Percentiles rank a stretch among this genome's conserved stretches.
phyloP scores from a whole-genome alignment of 345 rosid genomes.

The Salix koriyanagi region DNA sequence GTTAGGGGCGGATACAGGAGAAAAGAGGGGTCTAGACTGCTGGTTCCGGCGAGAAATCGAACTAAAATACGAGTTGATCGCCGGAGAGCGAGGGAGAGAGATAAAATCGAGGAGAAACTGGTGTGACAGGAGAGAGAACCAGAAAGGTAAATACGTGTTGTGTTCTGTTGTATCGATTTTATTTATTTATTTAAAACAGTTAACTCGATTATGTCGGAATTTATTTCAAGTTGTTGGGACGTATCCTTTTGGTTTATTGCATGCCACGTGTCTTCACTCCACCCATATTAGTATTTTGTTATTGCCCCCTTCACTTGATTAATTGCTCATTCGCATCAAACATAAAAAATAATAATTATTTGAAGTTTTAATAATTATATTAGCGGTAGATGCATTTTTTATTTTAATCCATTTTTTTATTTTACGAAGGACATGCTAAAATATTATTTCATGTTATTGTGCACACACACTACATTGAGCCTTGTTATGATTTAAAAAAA shows the following conservation, averaged over 20 bases:
- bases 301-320: not conserved
- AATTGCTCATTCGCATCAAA: not conserved
- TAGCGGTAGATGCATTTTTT: no score
- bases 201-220: slow-evolving; percentile 17
- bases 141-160: not conserved
- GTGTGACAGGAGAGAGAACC: not conserved
- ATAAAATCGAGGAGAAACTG: not conserved
- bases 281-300: not conserved
- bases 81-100: slow-evolving; percentile 9
- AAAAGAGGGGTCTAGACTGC: not conserved
- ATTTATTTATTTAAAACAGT: not conserved
- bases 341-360: no score
- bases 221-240: slow-evolving; percentile 21
- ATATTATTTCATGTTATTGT: no score
- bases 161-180: not conserved
- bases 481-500: no score
- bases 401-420: no score
- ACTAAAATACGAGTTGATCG: slow-evolving; percentile 23
- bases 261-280: slow-evolving; percentile 27
- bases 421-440: no score
- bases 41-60: slow-evolving; percentile 12
- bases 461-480: no score
- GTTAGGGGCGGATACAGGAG: not conserved
- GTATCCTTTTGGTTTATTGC: not conserved
- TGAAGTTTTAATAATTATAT: no score